phyloP scores from a whole-genome alignment of 768 basidiomycete species.

The Xanthoconium stramineum region DNA sequence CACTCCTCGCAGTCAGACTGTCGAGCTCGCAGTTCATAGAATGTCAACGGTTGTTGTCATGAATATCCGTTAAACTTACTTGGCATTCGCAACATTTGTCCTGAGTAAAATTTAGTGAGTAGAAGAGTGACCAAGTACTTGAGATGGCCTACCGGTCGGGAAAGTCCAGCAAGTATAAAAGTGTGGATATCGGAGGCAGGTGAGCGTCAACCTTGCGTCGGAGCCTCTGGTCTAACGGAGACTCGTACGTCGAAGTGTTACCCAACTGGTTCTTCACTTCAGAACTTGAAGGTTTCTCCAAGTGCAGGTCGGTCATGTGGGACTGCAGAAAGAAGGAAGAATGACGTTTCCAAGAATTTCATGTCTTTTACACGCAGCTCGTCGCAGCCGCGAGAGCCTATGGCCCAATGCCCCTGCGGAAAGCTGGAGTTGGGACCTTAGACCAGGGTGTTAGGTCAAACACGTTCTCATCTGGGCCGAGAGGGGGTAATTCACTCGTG shows the following conservation, averaged over 20 bases:
- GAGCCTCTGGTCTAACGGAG: slow-evolving; percentile 24
- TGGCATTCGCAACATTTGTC: slow-evolving; percentile 40
- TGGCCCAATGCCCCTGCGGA: slow-evolving; percentile 6
- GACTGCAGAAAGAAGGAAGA: neutral
- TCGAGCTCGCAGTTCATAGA: slow-evolving; percentile 38
- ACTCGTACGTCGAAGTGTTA: neutral
- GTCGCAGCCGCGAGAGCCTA: neutral
- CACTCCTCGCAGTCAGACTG: slow-evolving; percentile 45
- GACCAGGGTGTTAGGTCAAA: too few species aligned
- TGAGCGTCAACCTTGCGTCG: slow-evolving; percentile 34
- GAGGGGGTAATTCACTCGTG: slow-evolving; percentile 7
- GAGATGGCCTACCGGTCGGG: slow-evolving; percentile 33
- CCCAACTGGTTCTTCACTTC: slow-evolving; percentile 1
- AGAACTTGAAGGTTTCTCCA: neutral
- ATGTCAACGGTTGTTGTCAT: neutral
- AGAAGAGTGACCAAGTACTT: neutral
- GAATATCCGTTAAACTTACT: slow-evolving; percentile 18
- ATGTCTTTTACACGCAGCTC: neutral
- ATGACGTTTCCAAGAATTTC: neutral
- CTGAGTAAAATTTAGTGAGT: slow-evolving; percentile 9
- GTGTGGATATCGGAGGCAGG: slow-evolving; percentile 38
- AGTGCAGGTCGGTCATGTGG: slow-evolving; percentile 8
- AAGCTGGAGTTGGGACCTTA: neutral
- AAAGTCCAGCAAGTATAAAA: slow-evolving; percentile 41
- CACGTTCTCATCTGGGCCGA: too few species aligned